Conservation (phyloP, 2,329 filamentous ascomycete species). For the Pestalotiopsis fici region DNA sequence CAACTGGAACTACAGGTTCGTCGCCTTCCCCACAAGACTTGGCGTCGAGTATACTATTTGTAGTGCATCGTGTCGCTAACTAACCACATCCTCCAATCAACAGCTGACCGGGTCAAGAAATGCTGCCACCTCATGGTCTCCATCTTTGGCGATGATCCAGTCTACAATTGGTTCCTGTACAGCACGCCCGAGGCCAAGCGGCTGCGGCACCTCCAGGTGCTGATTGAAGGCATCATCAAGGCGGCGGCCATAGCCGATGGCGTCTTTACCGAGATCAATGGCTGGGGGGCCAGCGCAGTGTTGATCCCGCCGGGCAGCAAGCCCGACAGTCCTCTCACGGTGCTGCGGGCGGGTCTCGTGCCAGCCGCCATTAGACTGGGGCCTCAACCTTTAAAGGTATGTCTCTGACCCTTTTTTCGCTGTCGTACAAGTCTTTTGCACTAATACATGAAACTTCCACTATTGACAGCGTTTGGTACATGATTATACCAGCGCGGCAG, state of each 20-base stretch:
- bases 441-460: not conserved
- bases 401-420: not conserved
- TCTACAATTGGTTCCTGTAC: conserved; percentile 3
- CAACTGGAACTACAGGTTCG: not conserved
- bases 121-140: not conserved
- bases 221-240: not conserved
- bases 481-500: not conserved
- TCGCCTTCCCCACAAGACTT: not conserved
- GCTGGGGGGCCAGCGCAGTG: not conserved
- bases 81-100: not conserved
- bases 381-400: not conserved
- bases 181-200: not conserved
- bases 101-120: not conserved
- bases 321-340: not conserved
- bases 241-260: not conserved
- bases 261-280: not conserved
- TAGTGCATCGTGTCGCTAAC: not conserved
- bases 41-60: not conserved
- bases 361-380: not conserved
- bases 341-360: not conserved
- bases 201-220: not conserved
- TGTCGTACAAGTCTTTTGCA: not conserved
- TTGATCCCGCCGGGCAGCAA: not conserved
- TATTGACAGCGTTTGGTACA: not conserved
- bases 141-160: not conserved